Conservation (phyloP, 306 rosid species). For the Vigna hirtella region DNA sequence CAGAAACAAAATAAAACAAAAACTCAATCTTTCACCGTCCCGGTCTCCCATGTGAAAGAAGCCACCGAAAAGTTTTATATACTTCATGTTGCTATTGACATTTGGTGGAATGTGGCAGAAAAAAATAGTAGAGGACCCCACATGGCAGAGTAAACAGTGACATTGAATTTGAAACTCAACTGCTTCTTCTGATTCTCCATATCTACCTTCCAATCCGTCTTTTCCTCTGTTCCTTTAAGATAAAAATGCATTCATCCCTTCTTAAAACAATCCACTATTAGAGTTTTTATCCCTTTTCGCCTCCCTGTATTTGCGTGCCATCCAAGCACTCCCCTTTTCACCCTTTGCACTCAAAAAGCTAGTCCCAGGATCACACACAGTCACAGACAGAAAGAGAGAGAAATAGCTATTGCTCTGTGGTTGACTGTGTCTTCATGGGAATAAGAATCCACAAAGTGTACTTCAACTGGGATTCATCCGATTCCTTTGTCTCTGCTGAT, state of each 20-base stretch:
- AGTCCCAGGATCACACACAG: constrained; percentile 26
- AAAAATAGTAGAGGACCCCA: constrained; percentile 57
- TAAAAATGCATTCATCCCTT: constrained; percentile 19
- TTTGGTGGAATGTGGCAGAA: constrained; percentile 61
- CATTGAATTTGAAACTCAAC: constrained; percentile 42
- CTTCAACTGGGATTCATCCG: constrained; percentile 63
- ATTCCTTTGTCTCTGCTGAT: constrained; percentile 50
- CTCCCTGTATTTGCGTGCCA: constrained; percentile 62
- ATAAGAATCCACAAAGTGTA: constrained; percentile 47
- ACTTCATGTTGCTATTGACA: constrained; percentile 55
- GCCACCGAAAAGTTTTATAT: constrained; percentile 45
- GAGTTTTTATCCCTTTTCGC: constrained; percentile 45
- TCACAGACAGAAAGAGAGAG: constrained; percentile 4
- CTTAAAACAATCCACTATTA: constrained; percentile 47
- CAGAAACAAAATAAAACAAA: constrained; percentile 14
- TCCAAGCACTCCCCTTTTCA: constrained; percentile 61
- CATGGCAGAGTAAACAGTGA: constrained; percentile 41
- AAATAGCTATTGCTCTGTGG: constrained; percentile 34
- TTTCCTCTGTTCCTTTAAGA: constrained; percentile 39
- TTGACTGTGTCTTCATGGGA: constrained; percentile 58
- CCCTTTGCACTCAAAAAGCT: constrained; percentile 41
- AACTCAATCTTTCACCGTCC: constrained; percentile 12
- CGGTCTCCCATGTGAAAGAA: constrained; percentile 36
- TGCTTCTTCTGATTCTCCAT: constrained; percentile 37
- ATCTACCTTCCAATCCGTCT: constrained; percentile 43